Conservation (phyloP, 225 moss, liverwort and hornwort species). For the Bryoerythrophyllum caledonicum region DNA sequence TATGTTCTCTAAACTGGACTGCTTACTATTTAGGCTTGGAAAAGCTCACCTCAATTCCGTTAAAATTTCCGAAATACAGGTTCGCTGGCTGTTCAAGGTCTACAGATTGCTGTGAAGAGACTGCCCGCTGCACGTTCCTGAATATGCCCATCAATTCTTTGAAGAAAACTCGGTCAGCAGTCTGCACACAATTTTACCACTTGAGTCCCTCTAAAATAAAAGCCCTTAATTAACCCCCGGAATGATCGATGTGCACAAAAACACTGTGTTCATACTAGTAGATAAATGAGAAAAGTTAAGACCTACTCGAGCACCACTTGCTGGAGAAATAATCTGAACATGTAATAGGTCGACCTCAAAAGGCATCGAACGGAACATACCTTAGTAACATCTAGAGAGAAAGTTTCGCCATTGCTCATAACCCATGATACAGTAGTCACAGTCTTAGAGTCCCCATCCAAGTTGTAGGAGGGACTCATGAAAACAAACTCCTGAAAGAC, state of each 20-base stretch:
- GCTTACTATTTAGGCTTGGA: not conserved
- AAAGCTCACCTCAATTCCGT: slow-evolving; percentile 40
- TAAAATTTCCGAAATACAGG: slow-evolving; percentile 52
- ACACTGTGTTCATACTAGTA: not conserved
- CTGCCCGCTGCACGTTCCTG: slow-evolving; percentile 36
- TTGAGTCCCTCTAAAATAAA: not conserved
- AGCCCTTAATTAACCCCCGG: slow-evolving; percentile 3
- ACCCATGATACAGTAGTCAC: slow-evolving; percentile 43
- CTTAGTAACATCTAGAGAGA: slow-evolving; percentile 44
- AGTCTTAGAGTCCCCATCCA: slow-evolving; percentile 28
- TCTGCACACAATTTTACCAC: slow-evolving; percentile 33
- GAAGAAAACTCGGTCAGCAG: slow-evolving; percentile 33
- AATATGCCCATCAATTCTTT: slow-evolving; percentile 47
- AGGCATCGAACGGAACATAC: slow-evolving; percentile 17
- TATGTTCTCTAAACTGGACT: not conserved
- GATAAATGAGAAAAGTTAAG: not conserved
- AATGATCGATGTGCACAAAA: slow-evolving; percentile 1
- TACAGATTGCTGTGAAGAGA: slow-evolving; percentile 30
- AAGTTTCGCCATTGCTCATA: slow-evolving; percentile 46
- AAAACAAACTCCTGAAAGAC: slow-evolving; percentile 37
- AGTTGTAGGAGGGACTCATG: slow-evolving; percentile 33
- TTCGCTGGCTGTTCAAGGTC: slow-evolving; percentile 45
- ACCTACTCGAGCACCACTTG: not conserved
- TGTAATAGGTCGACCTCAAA: slow-evolving; percentile 1
- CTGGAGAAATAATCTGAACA: slow-evolving; percentile 9